These are phyloP conservation scores for Brettanomyces anomalus DNA, from an alignment of 805 yeast species.

Conservation along the genomic window DNA sequence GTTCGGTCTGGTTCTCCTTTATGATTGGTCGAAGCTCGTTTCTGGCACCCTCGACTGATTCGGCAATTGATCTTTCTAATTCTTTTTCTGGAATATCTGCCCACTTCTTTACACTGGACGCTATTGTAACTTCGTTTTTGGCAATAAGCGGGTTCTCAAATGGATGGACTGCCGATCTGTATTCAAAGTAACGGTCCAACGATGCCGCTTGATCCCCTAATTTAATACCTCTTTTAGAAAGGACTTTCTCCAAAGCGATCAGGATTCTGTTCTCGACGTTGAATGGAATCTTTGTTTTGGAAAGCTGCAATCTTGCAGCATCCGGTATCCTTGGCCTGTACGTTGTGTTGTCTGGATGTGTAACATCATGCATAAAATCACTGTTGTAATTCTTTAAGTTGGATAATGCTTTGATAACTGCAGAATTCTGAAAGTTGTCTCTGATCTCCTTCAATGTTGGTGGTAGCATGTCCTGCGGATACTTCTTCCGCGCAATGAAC, in stretches of 20 bases:
- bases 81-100: conserved; percentile 13
- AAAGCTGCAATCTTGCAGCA: conserved; percentile 16
- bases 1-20: conserved; percentile 14
- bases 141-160: conserved; percentile 18
- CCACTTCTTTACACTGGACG: conserved; percentile 8
- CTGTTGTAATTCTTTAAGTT: too few species aligned
- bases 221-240: conserved; percentile 16
- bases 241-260: conserved; percentile 20
- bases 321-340: conserved; percentile 1
- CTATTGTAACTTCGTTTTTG: conserved; percentile 9
- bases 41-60: conserved; percentile 22
- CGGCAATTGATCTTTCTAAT: conserved; percentile 11
- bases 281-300: conserved; percentile 20
- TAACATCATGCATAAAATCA: neutral
- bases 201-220: conserved; percentile 10
- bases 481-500: neutral
- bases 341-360: neutral
- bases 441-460: too few species aligned
- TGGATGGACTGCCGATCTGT: conserved; percentile 10
- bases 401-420: too few species aligned
- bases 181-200: conserved; percentile 12
- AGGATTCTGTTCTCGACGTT: conserved; percentile 20
- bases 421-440: too few species aligned
- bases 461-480: too few species aligned
- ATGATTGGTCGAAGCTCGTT: conserved; percentile 16